Conservation (phyloP, 768 basidiomycete species). For the Neoboletus magnificus region DNA sequence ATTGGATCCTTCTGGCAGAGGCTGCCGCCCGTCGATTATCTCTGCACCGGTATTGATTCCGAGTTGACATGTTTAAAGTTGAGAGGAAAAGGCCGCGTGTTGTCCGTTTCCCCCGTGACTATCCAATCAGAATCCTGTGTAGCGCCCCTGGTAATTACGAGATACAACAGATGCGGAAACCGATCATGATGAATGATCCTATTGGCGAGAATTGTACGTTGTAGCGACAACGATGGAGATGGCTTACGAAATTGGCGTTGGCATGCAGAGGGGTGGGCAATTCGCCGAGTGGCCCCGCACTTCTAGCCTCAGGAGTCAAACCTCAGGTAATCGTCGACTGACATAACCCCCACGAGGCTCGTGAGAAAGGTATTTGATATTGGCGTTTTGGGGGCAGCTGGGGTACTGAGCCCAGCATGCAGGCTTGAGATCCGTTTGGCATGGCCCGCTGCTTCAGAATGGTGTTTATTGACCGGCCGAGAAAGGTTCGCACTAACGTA, state of each 20-base stretch:
- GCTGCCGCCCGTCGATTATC: constrained; percentile 20
- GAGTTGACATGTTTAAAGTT: constrained; percentile 22
- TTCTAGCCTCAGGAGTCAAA: constrained; percentile 1
- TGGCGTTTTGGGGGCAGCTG: constrained; percentile 13
- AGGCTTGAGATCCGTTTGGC: constrained; percentile 20
- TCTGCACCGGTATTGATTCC: constrained; percentile 23
- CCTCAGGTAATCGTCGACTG: constrained; percentile 12
- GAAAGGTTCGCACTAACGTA: constrained; percentile 19
- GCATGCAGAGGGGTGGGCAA: constrained; percentile 8
- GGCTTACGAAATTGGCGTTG: constrained; percentile 15
- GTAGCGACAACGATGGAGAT: constrained; percentile 14
- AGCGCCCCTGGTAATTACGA: constrained; percentile 26
- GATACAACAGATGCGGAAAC: constrained; percentile 19
- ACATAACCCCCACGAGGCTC: constrained; percentile 8
- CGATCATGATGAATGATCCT: constrained; percentile 17
- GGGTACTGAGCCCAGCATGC: constrained; percentile 21
- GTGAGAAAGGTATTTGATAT: constrained; percentile 20
- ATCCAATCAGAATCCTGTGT: constrained; percentile 21
- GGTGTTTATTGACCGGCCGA: constrained; percentile 12
- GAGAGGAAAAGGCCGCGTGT: constrained; percentile 6
- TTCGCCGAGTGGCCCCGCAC: constrained; percentile 7
- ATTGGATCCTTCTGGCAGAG: constrained; percentile 10
- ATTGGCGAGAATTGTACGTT: constrained; percentile 18
- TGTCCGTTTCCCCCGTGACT: constrained; percentile 22
- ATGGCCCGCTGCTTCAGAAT: constrained; percentile 10